Base-by-base conservation (phyloP, 257 asterid species). In the Hygrophila difformis region DNA sequence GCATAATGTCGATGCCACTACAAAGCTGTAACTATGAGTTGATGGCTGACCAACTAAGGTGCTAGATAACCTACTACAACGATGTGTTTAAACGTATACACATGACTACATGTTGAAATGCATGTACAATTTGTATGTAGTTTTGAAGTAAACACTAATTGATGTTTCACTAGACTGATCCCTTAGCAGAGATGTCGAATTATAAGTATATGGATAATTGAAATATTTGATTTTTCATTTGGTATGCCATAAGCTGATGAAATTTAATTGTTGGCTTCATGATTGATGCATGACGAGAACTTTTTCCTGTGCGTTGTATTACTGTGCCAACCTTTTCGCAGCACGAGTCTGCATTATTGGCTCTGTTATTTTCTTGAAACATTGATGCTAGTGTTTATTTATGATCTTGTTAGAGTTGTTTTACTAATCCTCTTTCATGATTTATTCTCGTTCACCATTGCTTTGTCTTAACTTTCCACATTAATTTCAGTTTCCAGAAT, bases 401-500 rank as follows among this genome's bases (percentile, higher is more conserved):
- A 24, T 33, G 57, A 31, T 44, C 56, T 55, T 12, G 22, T 51
- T 19, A 29, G 51, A 16, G 43, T 40, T 9, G 18, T 12, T 41
- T 47, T 23, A n/a, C n/a, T 12, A 28, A 21, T n/a, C 29, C 36
- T 18, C 9, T 49, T 38, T 37, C 11, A 19, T 49, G 36, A 39
- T 19, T 55, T 40, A 5, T 31, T 49, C 35, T 45, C 51, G 33
- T 53, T 42, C 29, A 53, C n/a, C 23, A 17, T 31, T 29, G 26
- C 39, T 48, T 43, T 44, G 41, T 37, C 49, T n/a, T 66, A 17
- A 49, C 56, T 50, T 39, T 53, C 39, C 29, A 49, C 58, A 48
- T 51, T 47, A 19, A 43, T 57, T 66, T 62, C 93, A 89, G 98
- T 82, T 71, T 59, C 94, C 94, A 51, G 93, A 74, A 17, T 89